Evolutionary conservation across 306 rosid genomes (phyloP).

Genomic region (Oxytropis ochrocephala): DNA sequence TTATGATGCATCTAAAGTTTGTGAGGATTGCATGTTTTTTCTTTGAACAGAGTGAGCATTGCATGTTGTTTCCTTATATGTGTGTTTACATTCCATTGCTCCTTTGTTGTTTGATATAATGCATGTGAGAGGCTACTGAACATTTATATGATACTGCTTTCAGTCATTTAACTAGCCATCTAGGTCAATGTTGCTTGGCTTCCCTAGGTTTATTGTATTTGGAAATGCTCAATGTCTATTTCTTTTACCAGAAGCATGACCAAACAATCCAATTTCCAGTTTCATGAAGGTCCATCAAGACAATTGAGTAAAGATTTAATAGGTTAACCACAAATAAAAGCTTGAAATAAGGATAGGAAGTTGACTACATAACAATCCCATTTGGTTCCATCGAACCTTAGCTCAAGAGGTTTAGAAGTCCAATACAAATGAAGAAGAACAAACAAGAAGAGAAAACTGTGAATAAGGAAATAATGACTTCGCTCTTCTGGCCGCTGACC

Average conservation of each 20-base stretch:
- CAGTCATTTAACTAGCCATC: not conserved
- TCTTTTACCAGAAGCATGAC: not conserved
- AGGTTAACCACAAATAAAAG: too few relatives aligned
- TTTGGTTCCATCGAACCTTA: too few relatives aligned
- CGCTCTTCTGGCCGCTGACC: too few relatives aligned
- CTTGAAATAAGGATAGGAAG: too few relatives aligned
- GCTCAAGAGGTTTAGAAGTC: too few relatives aligned
- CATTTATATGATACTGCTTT: not conserved
- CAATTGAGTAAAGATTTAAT: too few relatives aligned
- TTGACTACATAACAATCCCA: too few relatives aligned
- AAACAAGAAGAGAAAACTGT: too few relatives aligned
- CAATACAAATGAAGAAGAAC: too few relatives aligned
- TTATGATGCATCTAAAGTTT: not conserved
- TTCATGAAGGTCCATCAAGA: too few relatives aligned
- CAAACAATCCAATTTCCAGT: not conserved
- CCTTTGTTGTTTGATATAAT: not conserved
- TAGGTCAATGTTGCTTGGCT: not conserved
- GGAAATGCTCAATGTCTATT: not conserved
- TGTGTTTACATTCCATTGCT: not conserved
- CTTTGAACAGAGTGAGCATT: not conserved
- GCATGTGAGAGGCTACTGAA: not conserved
- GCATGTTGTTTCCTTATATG: conserved; percentile 14
- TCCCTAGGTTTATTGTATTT: not conserved
- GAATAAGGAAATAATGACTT: too few relatives aligned
- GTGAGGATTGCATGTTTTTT: conserved; percentile 1